Evolutionary conservation across 2,329 filamentous ascomycete species (phyloP).

Genomic region (Torrubiellomyces zombiae): DNA sequence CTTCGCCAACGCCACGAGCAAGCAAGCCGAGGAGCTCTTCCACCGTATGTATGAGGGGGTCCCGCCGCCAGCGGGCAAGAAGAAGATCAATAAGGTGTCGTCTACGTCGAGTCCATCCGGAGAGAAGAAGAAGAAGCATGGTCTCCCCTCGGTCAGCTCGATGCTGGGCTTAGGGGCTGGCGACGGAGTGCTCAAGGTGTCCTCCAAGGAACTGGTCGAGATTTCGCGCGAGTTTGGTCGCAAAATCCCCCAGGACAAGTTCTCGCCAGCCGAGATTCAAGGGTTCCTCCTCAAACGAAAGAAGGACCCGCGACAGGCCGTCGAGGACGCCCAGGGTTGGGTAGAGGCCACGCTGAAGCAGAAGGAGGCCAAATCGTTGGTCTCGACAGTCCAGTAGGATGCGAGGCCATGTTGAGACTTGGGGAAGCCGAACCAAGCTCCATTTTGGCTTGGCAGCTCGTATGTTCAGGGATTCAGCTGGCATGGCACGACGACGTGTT

Average conservation of each 20-base stretch:
- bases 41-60: conserved; percentile 39
- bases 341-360: conserved; percentile 32
- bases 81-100: conserved; percentile 2
- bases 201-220: conserved; percentile 21
- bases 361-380: conserved; percentile 31
- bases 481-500: no score
- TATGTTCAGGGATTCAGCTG: no score
- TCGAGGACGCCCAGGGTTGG: conserved; percentile 36
- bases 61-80: conserved; percentile 2
- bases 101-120: conserved; percentile 2
- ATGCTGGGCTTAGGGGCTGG: no score
- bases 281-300: conserved; percentile 48
- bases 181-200: conserved; percentile 15
- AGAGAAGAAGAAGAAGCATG: conserved; percentile 2
- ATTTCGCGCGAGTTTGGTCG: conserved; percentile 33
- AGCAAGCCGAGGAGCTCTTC: conserved; percentile 41
- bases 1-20: conserved; percentile 40
- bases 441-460: no score
- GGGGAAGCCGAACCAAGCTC: neutral
- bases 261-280: conserved; percentile 47
- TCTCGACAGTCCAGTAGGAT: conserved; percentile 30
- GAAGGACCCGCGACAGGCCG: conserved; percentile 36
- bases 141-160: conserved; percentile 1
- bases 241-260: conserved; percentile 32
- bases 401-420: conserved; percentile 1